Base-by-base conservation (phyloP, 2,329 filamentous ascomycete genomes). In the Scolecobasidium constrictum region DNA sequence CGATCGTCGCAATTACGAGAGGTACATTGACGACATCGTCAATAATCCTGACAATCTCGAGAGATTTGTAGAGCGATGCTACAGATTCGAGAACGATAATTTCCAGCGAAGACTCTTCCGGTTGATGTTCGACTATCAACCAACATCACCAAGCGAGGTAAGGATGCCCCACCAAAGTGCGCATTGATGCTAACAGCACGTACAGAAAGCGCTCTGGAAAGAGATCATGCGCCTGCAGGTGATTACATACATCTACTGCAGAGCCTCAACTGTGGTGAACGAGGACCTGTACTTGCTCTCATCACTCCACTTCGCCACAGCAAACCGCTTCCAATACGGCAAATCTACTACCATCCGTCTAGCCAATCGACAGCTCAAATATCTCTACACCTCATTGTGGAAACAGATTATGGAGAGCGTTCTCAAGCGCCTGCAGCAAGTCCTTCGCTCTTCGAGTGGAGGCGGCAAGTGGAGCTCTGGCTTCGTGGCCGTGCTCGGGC, bases 341-440 rank as follows among this genome's bases (percentile, higher is more conserved):
- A 55, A 54, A 20, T 57, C 52, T 47, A 62, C 57, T n/a, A 59
- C 58, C 3, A 66, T 67, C 2, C 61, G 65, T 42, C 63, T 71
- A 49, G 67, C 67, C 11, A 68, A 66, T 42, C 60, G 64, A 12
- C 68, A 71, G 47, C 57, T 71, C 13, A 71, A 71, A 47, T 68
- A 67, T 57, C 67, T 69, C 56, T 70, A 69, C 55, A 54, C 55
- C 12, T 51, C 60, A 17, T 54, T 70, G 13, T 67, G 68, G 42
- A 56, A 58, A 21, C 50, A 56, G 13, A 64, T 65, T 38, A 63
- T 66, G 49, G 52, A 57, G 16, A 56, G 58, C 5, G 58, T 69
- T 7, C 57, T 71, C 40, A 67, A 66, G 46, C 65, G 64, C 47
- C 57, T 68, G 13, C 66, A 71, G 47, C 60, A 67, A 20, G 64